Evolutionary conservation across 1,139 yeast genomes (phyloP).

Genomic region (Candida labiduridarum): DNA sequence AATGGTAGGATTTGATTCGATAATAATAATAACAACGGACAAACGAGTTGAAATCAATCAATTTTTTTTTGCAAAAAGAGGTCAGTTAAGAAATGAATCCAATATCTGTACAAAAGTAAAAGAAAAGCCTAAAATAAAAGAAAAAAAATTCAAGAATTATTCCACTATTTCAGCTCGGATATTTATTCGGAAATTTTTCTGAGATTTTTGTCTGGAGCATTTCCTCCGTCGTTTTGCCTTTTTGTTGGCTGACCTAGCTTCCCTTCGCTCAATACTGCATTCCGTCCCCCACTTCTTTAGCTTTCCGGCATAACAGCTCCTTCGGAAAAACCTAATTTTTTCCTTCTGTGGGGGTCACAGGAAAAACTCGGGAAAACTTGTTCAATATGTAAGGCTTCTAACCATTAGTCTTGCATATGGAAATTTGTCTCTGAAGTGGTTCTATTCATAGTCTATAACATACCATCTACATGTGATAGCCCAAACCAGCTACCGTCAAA

Average conservation of each 20-base stretch:
- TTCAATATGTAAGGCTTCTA: not conserved
- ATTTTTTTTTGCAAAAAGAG: not conserved
- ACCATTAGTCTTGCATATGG: not conserved
- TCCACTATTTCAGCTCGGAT: not conserved
- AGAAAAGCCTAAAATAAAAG: not conserved
- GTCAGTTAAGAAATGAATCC: not conserved
- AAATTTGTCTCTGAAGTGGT: not conserved
- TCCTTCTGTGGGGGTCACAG: not conserved
- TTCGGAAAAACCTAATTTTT: slow-evolving; percentile 2
- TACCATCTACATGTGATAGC: not conserved
- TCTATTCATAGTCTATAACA: not conserved
- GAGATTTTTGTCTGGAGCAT: not conserved
- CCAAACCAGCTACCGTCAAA: no score
- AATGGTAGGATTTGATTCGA: not conserved
- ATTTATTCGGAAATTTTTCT: slow-evolving; percentile 2
- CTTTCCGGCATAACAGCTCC: not conserved
- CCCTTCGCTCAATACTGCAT: not conserved
- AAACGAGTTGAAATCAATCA: not conserved
- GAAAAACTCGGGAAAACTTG: not conserved
- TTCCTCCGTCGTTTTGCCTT: not conserved
- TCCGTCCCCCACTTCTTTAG: slow-evolving; percentile 1
- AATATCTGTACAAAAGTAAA: not conserved
- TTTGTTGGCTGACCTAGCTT: not conserved
- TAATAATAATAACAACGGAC: not conserved
- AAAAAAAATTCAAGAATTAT: not conserved